Base-by-base conservation (phyloP, 2,329 filamentous ascomycete genomes). In the Sclerotiophoma versabilis region DNA sequence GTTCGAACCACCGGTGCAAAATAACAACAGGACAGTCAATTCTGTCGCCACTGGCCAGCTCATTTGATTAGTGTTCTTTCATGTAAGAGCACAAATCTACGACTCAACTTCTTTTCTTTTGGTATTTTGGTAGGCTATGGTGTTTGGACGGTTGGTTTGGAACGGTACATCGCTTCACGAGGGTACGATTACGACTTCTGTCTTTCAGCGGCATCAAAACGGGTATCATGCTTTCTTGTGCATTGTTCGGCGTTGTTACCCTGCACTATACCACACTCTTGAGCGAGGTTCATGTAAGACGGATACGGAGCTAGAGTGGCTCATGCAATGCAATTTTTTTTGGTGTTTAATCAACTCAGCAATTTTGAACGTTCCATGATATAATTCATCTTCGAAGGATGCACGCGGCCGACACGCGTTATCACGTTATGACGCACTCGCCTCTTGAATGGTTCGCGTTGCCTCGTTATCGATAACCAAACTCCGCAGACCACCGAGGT, bases 391-490 rank as follows among this genome's bases (percentile, higher is more conserved):
- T 14, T 5, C 20, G 9, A 14, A 17, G 20, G 6, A 41, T 32
- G 5, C 22, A 17, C 22, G 20, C 20, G 25, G 12, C 15, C 10
- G 23, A 15, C 12, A 54, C 51, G 45, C 51, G 51, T 8, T 39
- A 45, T 49, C 45, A 49, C 45, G 46, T 54, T 49, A 49, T 45
- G 34, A 49, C 51, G 51, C 45, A 41, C 15, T 29, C 15, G 19
- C 26, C 10, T 5, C 15, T 30, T 25, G 14, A 15, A 17, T 19
- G 4, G 27, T 34, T 29, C 34, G 42, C 42, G 34, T 39, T 27
- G 37, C 10, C 49, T 82, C 82, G 8, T 81, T 80, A 54, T 43
- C 57, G 58, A 55, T 50, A 58, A 58, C 25, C 52, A 49, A 42
- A 49, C 45, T 54, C 51, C 51, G 45, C 50, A 54, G 38, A 54